These are phyloP conservation scores for Geosmithia morbida DNA, from an alignment of 2,329 filamentous ascomycete species.

Conservation along the genomic window DNA sequence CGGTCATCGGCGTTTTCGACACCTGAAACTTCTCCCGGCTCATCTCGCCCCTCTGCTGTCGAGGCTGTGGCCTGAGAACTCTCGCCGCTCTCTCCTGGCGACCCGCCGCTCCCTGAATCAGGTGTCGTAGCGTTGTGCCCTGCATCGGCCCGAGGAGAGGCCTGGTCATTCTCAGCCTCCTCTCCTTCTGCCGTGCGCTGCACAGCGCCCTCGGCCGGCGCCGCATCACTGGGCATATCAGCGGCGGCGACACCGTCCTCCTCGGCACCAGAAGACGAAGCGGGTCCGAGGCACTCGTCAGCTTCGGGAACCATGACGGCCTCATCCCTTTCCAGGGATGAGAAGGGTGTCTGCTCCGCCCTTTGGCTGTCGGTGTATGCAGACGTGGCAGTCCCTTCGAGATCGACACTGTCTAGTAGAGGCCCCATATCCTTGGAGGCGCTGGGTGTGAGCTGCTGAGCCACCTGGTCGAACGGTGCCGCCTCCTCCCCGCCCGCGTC, in stretches of 20 bases:
- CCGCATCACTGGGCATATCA: not conserved
- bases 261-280: not conserved
- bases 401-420: not conserved
- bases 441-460: slow-evolving; percentile 4
- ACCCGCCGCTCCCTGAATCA: not conserved
- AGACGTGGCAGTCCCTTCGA: not conserved
- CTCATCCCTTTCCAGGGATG: too few relatives aligned
- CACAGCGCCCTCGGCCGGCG: not conserved
- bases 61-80: not conserved
- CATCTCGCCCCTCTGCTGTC: not conserved
- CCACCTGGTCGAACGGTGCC: slow-evolving; percentile 3
- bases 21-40: not conserved
- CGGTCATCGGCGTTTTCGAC: not conserved
- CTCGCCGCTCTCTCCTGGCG: not conserved
- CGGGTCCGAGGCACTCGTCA: too few relatives aligned
- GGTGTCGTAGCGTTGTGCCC: not conserved
- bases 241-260: not conserved
- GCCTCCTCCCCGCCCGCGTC: slow-evolving; percentile 13
- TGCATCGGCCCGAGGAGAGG: not conserved
- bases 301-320: too few relatives aligned
- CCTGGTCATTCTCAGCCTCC: too few relatives aligned
- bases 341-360: not conserved
- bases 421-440: slow-evolving; percentile 2
- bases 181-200: not conserved
- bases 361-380: not conserved